Evolutionary conservation across 2,329 filamentous ascomycete species (phyloP), one percentile per base, ranked within the genome.

Genomic region (Aspergillus intermedius): DNA sequence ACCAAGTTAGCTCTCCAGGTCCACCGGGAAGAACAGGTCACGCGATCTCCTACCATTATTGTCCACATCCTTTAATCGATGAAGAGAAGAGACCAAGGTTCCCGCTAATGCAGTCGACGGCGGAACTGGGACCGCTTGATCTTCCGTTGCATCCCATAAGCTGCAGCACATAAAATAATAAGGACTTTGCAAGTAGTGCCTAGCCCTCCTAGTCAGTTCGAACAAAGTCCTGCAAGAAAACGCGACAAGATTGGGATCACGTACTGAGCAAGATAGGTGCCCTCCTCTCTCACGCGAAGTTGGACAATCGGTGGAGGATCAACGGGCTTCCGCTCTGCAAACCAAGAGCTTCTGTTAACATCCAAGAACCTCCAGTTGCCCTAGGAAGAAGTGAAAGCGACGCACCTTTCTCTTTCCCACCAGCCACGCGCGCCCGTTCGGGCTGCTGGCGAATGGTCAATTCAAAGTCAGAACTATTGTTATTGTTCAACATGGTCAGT

Each of bases 251-350:
- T 37, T 17, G 34, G 34, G 34, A 37, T 60, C 22, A 73, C 81
- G 64, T 76, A 86, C 81, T 86, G 74, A 68, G 80, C 69, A 15
- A 77, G 74, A 63, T 81, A 80, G 25, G 63, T 65, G 25, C 62
- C 64, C 23, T 66, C 62, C 43, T 69, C 64, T 45, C 66, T 69
- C 49, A 83, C 79, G 67, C 70, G 68, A 42, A 95, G 77, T 70
- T 91, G 83, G 42, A 95, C 75, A 58, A 95, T 87, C 39, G 89
- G 89, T 10, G 89, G 89, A 45, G 72, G 89, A 65, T 95, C 89
- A 60, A 95, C 82, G 6, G 89, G 88, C 68, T 94, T 94, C 57
- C 89, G 84, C 62, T 88, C 86, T 87, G 64, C 48, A 46, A 10
- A 47, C 32, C 32, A 32, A 10, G 28, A 22, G 13, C 34, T n/a